Evolutionary conservation across 2,329 filamentous ascomycete species (phyloP).

Genomic region (Monosporascus sp.): DNA sequence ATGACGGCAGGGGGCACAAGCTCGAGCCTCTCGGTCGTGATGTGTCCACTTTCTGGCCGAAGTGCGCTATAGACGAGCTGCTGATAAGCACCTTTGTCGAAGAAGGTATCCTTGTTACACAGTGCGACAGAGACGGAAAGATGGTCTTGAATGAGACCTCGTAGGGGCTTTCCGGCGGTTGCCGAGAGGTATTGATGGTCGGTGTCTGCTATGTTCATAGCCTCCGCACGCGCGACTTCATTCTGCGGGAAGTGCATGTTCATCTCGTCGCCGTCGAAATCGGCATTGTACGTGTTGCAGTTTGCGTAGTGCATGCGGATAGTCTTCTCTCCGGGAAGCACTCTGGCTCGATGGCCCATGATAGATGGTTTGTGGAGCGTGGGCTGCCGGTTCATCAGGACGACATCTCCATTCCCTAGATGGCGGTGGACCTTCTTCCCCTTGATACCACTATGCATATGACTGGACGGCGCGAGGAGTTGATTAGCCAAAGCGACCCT

Average conservation of each 20-base stretch:
- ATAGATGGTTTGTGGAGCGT: conserved; percentile 98
- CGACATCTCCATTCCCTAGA: conserved; percentile 92
- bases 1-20: conserved; percentile 75
- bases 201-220: conserved; percentile 87
- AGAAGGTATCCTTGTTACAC: conserved; percentile 87
- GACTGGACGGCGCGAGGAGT: conserved; percentile 77
- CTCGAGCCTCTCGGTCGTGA: conserved; percentile 73
- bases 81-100: conserved; percentile 81
- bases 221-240: conserved; percentile 88
- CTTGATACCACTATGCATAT: conserved; percentile 65
- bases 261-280: conserved; percentile 99
- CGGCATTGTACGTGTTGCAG: conserved; percentile 98
- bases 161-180: conserved; percentile 85
- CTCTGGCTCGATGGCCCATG: conserved; percentile 92
- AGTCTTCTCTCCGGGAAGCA: conserved; percentile 90
- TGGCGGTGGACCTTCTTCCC: conserved; percentile 98
- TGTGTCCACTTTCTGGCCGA: conserved; percentile 85
- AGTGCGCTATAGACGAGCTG: conserved; percentile 89
- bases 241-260: conserved; percentile 99
- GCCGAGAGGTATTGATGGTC: conserved; percentile 96
- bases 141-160: conserved; percentile 97
- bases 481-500: conserved; percentile 87
- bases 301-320: conserved; percentile 99
- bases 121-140: conserved; percentile 90
- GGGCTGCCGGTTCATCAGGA: conserved; percentile 97